Evolutionary conservation across 768 basidiomycete species (phyloP).

Genomic region (Guyanaporus albipodus): DNA sequence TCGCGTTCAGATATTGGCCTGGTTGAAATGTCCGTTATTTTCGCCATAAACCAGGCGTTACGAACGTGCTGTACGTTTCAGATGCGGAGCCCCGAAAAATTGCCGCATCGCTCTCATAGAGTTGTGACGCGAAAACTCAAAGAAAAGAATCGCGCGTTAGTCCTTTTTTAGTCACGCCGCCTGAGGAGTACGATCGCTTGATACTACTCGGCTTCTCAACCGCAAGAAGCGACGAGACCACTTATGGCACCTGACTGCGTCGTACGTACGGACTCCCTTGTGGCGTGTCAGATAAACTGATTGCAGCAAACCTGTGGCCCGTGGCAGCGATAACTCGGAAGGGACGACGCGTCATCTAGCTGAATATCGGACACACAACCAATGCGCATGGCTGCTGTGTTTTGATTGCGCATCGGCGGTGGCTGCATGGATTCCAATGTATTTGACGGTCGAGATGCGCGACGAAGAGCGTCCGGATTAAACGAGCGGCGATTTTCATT

Average conservation of each 20-base stretch:
- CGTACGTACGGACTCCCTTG: conserved; percentile 7
- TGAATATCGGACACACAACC: too few species aligned
- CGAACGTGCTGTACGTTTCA: conserved; percentile 1
- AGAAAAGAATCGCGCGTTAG: not conserved
- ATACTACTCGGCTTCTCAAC: not conserved
- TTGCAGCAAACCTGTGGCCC: too few species aligned
- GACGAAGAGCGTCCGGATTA: not conserved
- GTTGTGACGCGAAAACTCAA: not conserved
- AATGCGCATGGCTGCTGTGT: too few species aligned
- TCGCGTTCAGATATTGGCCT: not conserved
- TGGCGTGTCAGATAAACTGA: conserved; percentile 1
- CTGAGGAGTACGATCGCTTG: not conserved
- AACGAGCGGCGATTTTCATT: conserved; percentile 1
- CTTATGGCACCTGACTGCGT: not conserved
- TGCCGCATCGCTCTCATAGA: not conserved
- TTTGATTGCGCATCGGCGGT: too few species aligned
- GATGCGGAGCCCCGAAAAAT: conserved; percentile 5
- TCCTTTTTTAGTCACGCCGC: not conserved
- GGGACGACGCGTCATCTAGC: too few species aligned
- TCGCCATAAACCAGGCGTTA: conserved; percentile 16
- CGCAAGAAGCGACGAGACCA: too few species aligned
- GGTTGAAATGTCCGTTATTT: conserved; percentile 19
- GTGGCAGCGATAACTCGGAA: too few species aligned
- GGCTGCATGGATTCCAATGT: too few species aligned
- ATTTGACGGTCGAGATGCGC: too few species aligned